These are phyloP conservation scores for Talaromyces stipitatus DNA, from an alignment of 495 filamentous ascomycete genomes.

Conservation along the genomic window DNA sequence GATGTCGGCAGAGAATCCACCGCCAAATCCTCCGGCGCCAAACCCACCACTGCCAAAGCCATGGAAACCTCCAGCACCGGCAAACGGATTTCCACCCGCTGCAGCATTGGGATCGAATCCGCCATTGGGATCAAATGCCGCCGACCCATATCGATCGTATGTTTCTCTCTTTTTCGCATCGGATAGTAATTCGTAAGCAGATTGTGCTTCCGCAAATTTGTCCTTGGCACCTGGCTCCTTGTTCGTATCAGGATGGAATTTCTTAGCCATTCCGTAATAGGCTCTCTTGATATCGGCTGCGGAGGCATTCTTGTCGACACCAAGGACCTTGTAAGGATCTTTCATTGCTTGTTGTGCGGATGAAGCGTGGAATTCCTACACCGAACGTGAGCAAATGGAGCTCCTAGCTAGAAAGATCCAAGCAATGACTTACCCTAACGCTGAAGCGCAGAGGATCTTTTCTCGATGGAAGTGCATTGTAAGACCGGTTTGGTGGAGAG, in stretches of 20 bases:
- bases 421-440: neutral
- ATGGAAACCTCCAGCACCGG: constrained; percentile 39
- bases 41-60: constrained; percentile 50
- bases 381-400: neutral
- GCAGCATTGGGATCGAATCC: constrained; percentile 66
- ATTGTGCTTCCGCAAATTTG: constrained; percentile 84
- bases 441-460: neutral
- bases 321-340: constrained; percentile 81
- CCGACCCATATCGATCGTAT: constrained; percentile 83
- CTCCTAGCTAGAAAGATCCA: neutral
- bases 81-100: constrained; percentile 56
- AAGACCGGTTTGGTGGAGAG: neutral
- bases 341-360: constrained; percentile 51
- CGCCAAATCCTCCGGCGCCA: constrained; percentile 46
- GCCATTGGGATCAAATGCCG: constrained; percentile 73
- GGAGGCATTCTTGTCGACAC: constrained; percentile 74
- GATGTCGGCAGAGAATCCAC: constrained; percentile 68
- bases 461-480: neutral
- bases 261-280: constrained; percentile 97
- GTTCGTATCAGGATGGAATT: constrained; percentile 96
- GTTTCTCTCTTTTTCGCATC: constrained; percentile 86
- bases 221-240: constrained; percentile 89
- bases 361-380: constrained; percentile 72
- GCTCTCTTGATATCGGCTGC: constrained; percentile 92
- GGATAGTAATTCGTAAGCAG: constrained; percentile 85